phyloP scores from a whole-genome alignment of 1,139 yeast genomes.

The Saccharomyces uvarum region DNA sequence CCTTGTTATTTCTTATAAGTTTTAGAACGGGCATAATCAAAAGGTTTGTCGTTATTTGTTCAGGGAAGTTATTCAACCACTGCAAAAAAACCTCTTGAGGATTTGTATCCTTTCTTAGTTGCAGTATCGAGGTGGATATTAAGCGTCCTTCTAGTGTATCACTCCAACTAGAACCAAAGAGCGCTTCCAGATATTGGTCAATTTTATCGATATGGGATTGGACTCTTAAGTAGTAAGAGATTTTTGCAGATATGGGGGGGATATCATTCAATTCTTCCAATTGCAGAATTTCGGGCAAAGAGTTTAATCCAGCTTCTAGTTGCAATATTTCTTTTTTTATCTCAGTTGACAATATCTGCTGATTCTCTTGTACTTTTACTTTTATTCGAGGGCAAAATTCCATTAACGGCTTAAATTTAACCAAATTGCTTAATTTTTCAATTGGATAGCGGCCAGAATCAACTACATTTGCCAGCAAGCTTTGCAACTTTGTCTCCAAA shows the following conservation, averaged over 20 bases:
- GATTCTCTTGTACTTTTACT: conserved; percentile 50
- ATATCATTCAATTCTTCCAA: conserved; percentile 36
- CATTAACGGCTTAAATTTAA: conserved; percentile 41
- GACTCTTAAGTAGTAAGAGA: conserved; percentile 47
- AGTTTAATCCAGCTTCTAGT: conserved; percentile 18
- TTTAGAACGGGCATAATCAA: conserved; percentile 38
- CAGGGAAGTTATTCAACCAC: conserved; percentile 39
- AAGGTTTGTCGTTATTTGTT: conserved; percentile 16
- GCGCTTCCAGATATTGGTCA: conserved; percentile 39
- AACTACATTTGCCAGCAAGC: conserved; percentile 36
- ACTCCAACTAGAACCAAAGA: conserved; percentile 70
- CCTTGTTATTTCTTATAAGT: conserved; percentile 23
- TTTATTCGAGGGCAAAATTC: conserved; percentile 43
- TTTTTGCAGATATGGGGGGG: conserved; percentile 41
- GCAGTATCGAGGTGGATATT: conserved; percentile 44
- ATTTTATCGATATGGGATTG: conserved; percentile 38
- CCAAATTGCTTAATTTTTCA: conserved; percentile 46
- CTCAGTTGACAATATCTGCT: conserved; percentile 40
- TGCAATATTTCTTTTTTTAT: conserved; percentile 41
- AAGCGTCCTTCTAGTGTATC: conserved; percentile 66
- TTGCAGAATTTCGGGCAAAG: not conserved
- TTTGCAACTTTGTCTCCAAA: conserved; percentile 42
- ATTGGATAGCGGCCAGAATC: conserved; percentile 37
- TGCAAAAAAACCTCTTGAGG: conserved; percentile 37
- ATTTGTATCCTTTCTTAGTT: conserved; percentile 42